These are phyloP conservation scores for Teratosphaeriaceae sp. DNA, from an alignment of 2,329 filamentous ascomycete genomes.

Conservation along the genomic window DNA sequence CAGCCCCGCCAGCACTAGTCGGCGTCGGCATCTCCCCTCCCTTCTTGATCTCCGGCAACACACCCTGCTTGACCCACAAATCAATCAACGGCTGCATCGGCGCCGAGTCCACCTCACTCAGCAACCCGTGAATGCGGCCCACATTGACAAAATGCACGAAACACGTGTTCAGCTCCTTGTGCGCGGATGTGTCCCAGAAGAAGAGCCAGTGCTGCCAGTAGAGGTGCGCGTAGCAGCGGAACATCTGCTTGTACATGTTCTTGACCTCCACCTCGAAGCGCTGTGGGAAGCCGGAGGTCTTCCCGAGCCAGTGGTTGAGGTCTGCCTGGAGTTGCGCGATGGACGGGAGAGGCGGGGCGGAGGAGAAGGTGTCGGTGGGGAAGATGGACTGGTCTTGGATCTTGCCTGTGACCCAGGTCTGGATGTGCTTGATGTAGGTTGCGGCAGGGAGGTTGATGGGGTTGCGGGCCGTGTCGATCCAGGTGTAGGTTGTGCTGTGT, in stretches of 20 bases:
- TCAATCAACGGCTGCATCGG: slow-evolving; percentile 94
- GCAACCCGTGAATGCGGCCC: slow-evolving; percentile 70
- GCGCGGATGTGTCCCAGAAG: slow-evolving; percentile 43
- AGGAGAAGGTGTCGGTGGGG: slow-evolving; percentile 73
- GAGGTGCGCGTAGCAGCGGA: slow-evolving; percentile 48
- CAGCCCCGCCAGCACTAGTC: background rate
- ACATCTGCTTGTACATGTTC: slow-evolving; percentile 51
- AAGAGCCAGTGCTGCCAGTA: slow-evolving; percentile 48
- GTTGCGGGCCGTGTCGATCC: slow-evolving; percentile 81
- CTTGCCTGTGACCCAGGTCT: slow-evolving; percentile 96
- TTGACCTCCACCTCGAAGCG: slow-evolving; percentile 68
- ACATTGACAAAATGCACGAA: slow-evolving; percentile 50
- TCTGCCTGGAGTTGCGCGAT: slow-evolving; percentile 36
- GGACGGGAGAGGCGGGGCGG: slow-evolving; percentile 50
- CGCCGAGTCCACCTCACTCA: slow-evolving; percentile 84
- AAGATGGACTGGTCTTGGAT: slow-evolving; percentile 86
- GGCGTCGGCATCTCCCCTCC: background rate
- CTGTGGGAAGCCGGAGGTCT: slow-evolving; percentile 64
- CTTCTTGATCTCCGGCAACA: slow-evolving; percentile 54
- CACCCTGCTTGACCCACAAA: slow-evolving; percentile 82
- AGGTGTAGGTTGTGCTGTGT: slow-evolving; percentile 86
- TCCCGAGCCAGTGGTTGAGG: slow-evolving; percentile 73
- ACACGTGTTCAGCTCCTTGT: slow-evolving; percentile 48
- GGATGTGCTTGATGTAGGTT: slow-evolving; percentile 92
- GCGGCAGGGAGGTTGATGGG: slow-evolving; percentile 88